These are phyloP conservation scores for Leishmania guyanensis DNA, from an alignment of 208 protist genomes.

Conservation along the genomic window DNA sequence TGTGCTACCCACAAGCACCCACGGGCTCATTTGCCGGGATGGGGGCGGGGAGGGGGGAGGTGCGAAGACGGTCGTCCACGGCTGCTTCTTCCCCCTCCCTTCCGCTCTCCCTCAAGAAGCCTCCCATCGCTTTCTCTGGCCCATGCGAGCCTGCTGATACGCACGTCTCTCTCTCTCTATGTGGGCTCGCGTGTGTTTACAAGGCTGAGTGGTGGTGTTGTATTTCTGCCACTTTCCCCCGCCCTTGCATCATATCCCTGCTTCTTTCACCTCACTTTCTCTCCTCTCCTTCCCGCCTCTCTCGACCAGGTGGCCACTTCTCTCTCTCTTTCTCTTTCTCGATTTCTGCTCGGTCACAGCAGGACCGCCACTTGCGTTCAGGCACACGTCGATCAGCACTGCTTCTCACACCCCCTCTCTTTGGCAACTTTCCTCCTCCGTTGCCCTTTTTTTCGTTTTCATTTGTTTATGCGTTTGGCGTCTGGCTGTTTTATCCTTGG, in stretches of 20 bases:
- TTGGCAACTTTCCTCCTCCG: not conserved
- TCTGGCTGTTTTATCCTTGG: not conserved
- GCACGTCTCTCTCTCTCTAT: not conserved
- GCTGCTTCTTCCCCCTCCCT: slow-evolving; percentile 4
- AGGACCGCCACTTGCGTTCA: not conserved
- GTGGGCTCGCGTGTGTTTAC: not conserved
- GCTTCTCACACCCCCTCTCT: not conserved
- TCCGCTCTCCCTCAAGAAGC: slow-evolving; percentile 1
- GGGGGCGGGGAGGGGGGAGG: not conserved
- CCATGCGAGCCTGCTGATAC: not conserved
- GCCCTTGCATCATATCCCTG: too few species aligned
- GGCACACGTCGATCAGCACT: not conserved
- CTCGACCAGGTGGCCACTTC: not conserved
- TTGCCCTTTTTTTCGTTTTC: not conserved
- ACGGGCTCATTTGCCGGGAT: not conserved
- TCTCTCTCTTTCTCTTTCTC: not conserved
- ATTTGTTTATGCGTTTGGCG: not conserved
- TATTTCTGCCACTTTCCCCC: not conserved
- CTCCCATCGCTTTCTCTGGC: not conserved
- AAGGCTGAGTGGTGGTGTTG: not conserved
- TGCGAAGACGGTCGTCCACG: not conserved
- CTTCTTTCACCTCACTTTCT: not conserved
- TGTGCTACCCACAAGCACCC: not conserved
- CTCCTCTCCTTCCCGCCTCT: too few species aligned
- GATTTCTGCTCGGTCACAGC: not conserved